Base-by-base conservation (phyloP, 345 rosid species). In the Aegle marmelos region DNA sequence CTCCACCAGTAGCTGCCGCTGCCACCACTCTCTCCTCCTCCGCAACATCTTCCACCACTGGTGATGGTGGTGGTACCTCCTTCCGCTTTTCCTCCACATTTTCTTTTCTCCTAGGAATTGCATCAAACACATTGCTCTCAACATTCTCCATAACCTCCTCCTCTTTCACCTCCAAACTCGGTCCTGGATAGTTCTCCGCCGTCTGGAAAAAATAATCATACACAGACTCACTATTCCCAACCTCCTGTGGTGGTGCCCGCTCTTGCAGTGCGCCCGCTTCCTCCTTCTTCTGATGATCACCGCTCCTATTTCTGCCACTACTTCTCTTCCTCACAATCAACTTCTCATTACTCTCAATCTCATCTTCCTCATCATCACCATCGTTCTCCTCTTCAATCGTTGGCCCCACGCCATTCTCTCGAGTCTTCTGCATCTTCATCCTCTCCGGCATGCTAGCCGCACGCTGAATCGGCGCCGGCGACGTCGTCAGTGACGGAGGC, bases 381-480 rank as follows among this genome's bases (percentile, higher is more conserved):
- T 90, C 98, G 2, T 89, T 92, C n/a, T 87, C 97, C 76, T 88
- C 93, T 37, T 79, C 62, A 21, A 88, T 89, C 10, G 90, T 85
- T 33, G 91, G 86, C 30, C 87, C 90, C 41, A 76, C 81, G 9
- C 87, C 83, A 30, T 31, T 79, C 74, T 83, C 89, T 77, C 60
- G 58, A 36, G 80, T 73, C 62, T 90, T 90, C 78, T 77, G 83
- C 74, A 88, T 75, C 81, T 92, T 91, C 73, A 93, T 90, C 82
- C 92, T 90, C 82, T 87, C 97, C 58, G 98, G 99, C 97, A 92
- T 86, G 74, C 90, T 91, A 34, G 86, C 85, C 19, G 99, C 93
- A 0, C 98, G 89, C 83, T 88, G 91, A 27, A 95, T 84, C 60
- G 92, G 88, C 8, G 56, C 73, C 2, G 63, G 62, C 9, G 2